Conservation (phyloP, 2,329 filamentous ascomycete species). For the Penicillium vulpinum region DNA sequence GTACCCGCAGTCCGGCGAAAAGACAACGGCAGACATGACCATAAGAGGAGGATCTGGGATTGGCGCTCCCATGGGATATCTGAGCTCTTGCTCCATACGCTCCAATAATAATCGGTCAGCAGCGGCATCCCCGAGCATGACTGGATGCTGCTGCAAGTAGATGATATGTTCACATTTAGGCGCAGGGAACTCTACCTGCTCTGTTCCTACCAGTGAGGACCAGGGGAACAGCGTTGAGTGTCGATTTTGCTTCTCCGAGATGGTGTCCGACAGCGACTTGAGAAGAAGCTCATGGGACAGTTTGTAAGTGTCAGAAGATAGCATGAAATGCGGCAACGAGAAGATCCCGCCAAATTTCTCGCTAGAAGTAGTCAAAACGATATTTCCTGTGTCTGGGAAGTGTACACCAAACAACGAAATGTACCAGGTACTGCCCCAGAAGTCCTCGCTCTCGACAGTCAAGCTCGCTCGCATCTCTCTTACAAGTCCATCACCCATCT, state of each 20-base stretch:
- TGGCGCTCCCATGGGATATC: conserved; percentile 59
- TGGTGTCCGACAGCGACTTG: conserved; percentile 65
- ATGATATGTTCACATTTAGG: conserved; percentile 88
- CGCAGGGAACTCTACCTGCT: conserved; percentile 50
- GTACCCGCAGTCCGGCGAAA: conserved; percentile 68
- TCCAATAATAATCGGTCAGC: conserved; percentile 43
- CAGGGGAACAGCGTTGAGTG: conserved; percentile 66
- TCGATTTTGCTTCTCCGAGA: conserved; percentile 63
- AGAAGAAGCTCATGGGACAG: conserved; percentile 68
- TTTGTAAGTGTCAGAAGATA: conserved; percentile 57
- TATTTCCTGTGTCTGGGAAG: conserved; percentile 75
- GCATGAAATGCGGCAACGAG: conserved; percentile 77
- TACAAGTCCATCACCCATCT: conserved; percentile 53
- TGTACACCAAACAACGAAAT: conserved; percentile 81
- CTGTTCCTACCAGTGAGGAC: conserved; percentile 64
- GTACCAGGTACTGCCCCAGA: conserved; percentile 73
- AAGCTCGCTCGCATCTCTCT: conserved; percentile 70
- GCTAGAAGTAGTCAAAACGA: conserved; percentile 84
- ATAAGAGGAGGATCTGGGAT: conserved; percentile 54
- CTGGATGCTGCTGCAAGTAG: conserved; percentile 68
- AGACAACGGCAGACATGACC: conserved; percentile 60
- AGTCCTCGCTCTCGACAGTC: conserved; percentile 69
- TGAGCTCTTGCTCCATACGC: conserved; percentile 59
- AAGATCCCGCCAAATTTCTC: conserved; percentile 94
- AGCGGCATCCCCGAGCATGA: conserved; percentile 31